Conservation (phyloP, 805 yeast genomes). For the Lachancea waltii region DNA sequence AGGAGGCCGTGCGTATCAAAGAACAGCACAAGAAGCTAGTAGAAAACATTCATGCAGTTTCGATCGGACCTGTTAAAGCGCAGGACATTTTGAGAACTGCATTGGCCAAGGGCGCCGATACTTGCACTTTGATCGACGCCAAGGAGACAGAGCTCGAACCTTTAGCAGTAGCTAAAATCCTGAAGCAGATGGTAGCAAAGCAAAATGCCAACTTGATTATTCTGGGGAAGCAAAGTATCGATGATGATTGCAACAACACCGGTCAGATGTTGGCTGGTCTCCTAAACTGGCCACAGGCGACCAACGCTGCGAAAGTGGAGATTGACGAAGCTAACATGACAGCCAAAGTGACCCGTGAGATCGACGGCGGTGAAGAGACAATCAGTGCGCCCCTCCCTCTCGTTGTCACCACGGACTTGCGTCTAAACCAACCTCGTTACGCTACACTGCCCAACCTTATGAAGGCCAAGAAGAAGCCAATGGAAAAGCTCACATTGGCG, state of each 20-base stretch:
- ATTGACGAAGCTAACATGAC: slow-evolving; percentile 40
- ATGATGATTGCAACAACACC: slow-evolving; percentile 89
- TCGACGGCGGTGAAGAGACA: slow-evolving; percentile 91
- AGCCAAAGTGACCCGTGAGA: slow-evolving; percentile 77
- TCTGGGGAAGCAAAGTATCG: slow-evolving; percentile 95
- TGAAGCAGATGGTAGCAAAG: slow-evolving; percentile 63
- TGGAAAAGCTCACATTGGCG: slow-evolving; percentile 55
- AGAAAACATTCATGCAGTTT: slow-evolving; percentile 81
- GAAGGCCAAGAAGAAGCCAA: slow-evolving; percentile 97
- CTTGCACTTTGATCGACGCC: slow-evolving; percentile 73
- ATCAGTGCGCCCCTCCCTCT: slow-evolving; percentile 73
- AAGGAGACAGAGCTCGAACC: slow-evolving; percentile 78
- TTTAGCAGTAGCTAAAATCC: slow-evolving; percentile 78
- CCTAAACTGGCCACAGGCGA: slow-evolving; percentile 94
- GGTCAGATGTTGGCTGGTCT: slow-evolving; percentile 96
- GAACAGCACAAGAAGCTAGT: slow-evolving; percentile 58
- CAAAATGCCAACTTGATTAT: slow-evolving; percentile 72
- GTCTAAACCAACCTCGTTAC: slow-evolving; percentile 91
- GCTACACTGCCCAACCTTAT: slow-evolving; percentile 94
- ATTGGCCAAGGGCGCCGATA: slow-evolving; percentile 90
- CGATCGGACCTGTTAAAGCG: slow-evolving; percentile 80
- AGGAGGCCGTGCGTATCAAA: slow-evolving; percentile 80
- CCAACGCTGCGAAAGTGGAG: slow-evolving; percentile 83
- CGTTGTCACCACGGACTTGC: slow-evolving; percentile 85
- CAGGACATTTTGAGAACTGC: slow-evolving; percentile 87